Base-by-base conservation (phyloP, 2,329 filamentous ascomycete genomes). In the Pseudogymnoascus sp. region DNA sequence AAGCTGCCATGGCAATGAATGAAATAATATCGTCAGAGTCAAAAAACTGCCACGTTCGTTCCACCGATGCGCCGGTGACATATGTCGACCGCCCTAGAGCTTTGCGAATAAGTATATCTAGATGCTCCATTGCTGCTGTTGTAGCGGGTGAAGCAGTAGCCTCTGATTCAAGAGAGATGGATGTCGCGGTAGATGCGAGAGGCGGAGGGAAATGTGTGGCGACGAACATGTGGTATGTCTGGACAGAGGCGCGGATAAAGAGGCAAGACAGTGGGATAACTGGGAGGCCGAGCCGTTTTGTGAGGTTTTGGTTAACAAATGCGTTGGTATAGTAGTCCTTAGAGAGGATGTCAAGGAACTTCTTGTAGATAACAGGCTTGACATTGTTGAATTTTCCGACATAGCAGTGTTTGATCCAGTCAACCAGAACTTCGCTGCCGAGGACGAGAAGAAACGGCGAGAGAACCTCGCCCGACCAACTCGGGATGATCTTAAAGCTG, bases 371-470 rank as follows among this genome's bases (percentile, higher is more conserved):
- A 5, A 84, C 85, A 2, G 95, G 95, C 67, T 95, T 93, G 69
- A 93, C 92, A 70, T 96, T 96, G 80, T 99, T 99, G 79, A 99
- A 99, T 73, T 99, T 99, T 73, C 88, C 93, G 73, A 99, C 96
- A 73, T 97, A 99, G 21, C 91, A 91, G 73, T 99, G 96, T 75
- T 99, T 99, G 74, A 97, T 84, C 84, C 90, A 93, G 76, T 99
- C 95, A 1, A 99, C 95, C 7, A 96, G 78, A 88, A 97, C 97
- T 77, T 99, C 95, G 66, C 92, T 96, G 1, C 93, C 93, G 5
- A 99, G 84, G 0, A 99, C 96, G 6, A 99, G 87, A 11, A 99
- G 78, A 69, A 99, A 99, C 0, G 95, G 96, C 0, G 91, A 93
- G 3, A 99, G 79, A 0, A 99, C 89, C 73, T 97, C 93, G 8